Percentiles rank a stretch among this genome's conserved stretches.
Conservation (phyloP, 192 early-diverging fungal species). For the Coemansia javaensis region DNA sequence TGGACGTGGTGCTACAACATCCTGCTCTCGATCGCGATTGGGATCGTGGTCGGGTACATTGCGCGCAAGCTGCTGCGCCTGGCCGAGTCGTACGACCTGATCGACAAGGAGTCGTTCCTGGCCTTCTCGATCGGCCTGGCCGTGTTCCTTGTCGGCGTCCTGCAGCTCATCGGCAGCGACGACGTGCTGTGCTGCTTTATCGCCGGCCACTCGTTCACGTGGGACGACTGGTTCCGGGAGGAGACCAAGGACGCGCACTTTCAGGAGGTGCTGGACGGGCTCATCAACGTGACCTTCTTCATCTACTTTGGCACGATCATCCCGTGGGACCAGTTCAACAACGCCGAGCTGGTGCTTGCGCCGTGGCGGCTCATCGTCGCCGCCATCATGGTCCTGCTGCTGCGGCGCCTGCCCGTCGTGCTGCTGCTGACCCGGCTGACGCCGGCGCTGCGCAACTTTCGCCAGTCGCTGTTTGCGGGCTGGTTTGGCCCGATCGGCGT, state of each 20-base stretch:
- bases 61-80: conserved; percentile 68
- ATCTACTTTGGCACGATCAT: conserved; percentile 81
- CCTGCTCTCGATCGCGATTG: conserved; percentile 67
- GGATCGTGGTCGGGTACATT: conserved; percentile 65
- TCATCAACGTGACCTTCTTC: conserved; percentile 87
- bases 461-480: conserved; percentile 76
- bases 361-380: conserved; percentile 70
- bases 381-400: conserved; percentile 63
- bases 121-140: conserved; percentile 79
- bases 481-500: conserved; percentile 94
- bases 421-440: conserved; percentile 60
- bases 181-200: conserved; percentile 74
- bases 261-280: conserved; percentile 87
- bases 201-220: conserved; percentile 74
- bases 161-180: conserved; percentile 68
- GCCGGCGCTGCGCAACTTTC: conserved; percentile 66
- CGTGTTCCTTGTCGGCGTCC: conserved; percentile 61
- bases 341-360: conserved; percentile 52
- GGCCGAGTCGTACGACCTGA: conserved; percentile 65
- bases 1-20: conserved; percentile 81
- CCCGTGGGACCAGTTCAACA: conserved; percentile 70
- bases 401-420: conserved; percentile 73
- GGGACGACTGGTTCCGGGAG: conserved; percentile 91
- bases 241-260: conserved; percentile 83
- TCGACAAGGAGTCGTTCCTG: conserved; percentile 89